These are phyloP conservation scores for Entophlyctis luteolus DNA, from an alignment of 192 early-diverging fungal species.

Conservation along the genomic window DNA sequence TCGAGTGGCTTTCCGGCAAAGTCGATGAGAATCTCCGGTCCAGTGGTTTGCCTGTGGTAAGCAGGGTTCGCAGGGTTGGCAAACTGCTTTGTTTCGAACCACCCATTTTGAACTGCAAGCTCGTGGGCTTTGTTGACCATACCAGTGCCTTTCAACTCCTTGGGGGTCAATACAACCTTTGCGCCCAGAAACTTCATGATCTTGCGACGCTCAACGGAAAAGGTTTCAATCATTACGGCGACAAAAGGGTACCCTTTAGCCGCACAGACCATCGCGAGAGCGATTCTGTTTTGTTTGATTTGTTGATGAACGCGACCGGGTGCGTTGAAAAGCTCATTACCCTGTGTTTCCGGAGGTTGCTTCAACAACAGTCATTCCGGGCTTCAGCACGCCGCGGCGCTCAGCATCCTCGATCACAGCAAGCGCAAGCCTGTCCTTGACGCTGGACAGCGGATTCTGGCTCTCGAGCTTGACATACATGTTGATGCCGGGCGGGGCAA, in stretches of 20 bases:
- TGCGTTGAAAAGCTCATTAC: not conserved
- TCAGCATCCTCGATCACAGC: conserved; percentile 94
- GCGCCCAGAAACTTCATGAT: conserved; percentile 46
- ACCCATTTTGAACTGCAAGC: conserved; percentile 37
- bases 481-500: conserved; percentile 60
- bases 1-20: conserved; percentile 34
- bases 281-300: conserved; percentile 21
- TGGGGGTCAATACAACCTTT: conserved; percentile 41
- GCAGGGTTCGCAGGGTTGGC: conserved; percentile 43
- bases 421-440: conserved; percentile 94
- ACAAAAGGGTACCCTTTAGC: conserved; percentile 45
- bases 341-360: conserved; percentile 78
- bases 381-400: conserved; percentile 70
- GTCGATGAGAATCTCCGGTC: conserved; percentile 37
- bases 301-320: not conserved
- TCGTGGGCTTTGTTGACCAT: conserved; percentile 42
- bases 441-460: conserved; percentile 94
- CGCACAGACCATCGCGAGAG: conserved; percentile 40
- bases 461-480: conserved; percentile 94
- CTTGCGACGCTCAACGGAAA: conserved; percentile 40
- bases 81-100: conserved; percentile 42
- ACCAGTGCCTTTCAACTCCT: conserved; percentile 37
- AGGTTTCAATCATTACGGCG: conserved; percentile 41
- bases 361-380: conserved; percentile 84
- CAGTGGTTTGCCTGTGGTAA: conserved; percentile 43